phyloP scores from a whole-genome alignment of 2,329 filamentous ascomycete species.

The Aaosphaeria arxii region DNA sequence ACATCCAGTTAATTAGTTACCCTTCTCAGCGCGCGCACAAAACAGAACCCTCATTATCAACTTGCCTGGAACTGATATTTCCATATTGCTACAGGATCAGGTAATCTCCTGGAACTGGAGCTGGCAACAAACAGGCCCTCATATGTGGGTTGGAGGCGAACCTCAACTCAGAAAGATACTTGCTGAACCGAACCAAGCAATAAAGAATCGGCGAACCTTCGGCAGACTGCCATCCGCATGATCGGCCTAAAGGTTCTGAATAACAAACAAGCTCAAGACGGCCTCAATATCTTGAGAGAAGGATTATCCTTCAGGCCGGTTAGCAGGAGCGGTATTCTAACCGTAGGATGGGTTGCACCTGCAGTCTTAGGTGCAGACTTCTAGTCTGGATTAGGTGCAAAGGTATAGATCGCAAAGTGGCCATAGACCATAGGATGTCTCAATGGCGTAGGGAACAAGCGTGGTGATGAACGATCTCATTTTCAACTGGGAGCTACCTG shows the following conservation, averaged over 20 bases:
- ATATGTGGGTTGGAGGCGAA: no score
- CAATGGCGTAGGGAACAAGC: neutral
- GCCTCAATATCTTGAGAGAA: neutral
- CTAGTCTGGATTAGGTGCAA: neutral
- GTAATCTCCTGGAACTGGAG: no score
- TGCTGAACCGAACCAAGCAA: no score
- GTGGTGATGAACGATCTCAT: neutral
- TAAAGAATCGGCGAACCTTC: neutral
- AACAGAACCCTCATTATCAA: no score
- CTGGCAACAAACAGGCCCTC: no score
- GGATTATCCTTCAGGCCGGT: neutral
- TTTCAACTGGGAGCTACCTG: neutral
- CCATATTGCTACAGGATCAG: no score
- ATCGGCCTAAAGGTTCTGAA: neutral
- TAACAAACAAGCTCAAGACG: neutral
- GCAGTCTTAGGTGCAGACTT: neutral
- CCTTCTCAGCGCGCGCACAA: no score
- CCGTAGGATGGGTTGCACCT: neutral
- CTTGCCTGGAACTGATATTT: no score
- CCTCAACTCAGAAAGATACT: no score
- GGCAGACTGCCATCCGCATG: neutral
- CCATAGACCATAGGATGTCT: neutral
- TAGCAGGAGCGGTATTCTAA: neutral
- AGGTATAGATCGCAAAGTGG: neutral
- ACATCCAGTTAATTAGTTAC: no score